Percentiles rank a stretch among this genome's conserved stretches.
phyloP scores from a whole-genome alignment of 2,329 filamentous ascomycete genomes.

The Fusarium piperis region DNA sequence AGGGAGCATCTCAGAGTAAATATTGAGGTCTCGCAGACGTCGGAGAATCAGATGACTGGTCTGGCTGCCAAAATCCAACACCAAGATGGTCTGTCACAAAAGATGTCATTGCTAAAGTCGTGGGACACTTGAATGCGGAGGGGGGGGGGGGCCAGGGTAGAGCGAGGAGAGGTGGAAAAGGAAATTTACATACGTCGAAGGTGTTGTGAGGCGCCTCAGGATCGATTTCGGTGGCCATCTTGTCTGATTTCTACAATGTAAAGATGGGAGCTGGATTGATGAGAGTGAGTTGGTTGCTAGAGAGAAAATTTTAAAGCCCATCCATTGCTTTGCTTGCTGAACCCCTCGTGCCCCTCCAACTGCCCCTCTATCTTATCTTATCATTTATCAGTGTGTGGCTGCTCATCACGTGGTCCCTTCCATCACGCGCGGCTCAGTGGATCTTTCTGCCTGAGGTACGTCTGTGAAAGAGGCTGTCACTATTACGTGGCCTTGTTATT shows the following conservation, averaged over 20 bases:
- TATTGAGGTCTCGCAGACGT: constrained; percentile 78
- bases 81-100: constrained; percentile 69
- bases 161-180: background rate
- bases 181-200: constrained; percentile 47
- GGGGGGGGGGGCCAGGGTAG: background rate
- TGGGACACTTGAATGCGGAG: background rate
- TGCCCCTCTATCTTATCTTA: background rate
- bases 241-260: background rate
- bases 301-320: background rate
- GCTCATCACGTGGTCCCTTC: too few relatives aligned
- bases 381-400: too few relatives aligned
- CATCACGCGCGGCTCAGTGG: too few relatives aligned
- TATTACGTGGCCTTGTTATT: too few relatives aligned
- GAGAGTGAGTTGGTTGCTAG: background rate
- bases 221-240: constrained; percentile 14
- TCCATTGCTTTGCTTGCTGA: too few relatives aligned
- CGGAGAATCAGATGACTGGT: constrained; percentile 80
- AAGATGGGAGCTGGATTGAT: background rate
- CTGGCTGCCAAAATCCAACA: constrained; percentile 74
- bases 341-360: background rate
- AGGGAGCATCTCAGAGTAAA: constrained; percentile 70
- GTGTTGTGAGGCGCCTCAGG: constrained; percentile 49
- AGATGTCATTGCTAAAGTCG: background rate
- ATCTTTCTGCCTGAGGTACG: too few relatives aligned
- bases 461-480: too few relatives aligned